phyloP scores from a whole-genome alignment of 176 grass and related monocot genomes.

The Bothriochloa decipiens region DNA sequence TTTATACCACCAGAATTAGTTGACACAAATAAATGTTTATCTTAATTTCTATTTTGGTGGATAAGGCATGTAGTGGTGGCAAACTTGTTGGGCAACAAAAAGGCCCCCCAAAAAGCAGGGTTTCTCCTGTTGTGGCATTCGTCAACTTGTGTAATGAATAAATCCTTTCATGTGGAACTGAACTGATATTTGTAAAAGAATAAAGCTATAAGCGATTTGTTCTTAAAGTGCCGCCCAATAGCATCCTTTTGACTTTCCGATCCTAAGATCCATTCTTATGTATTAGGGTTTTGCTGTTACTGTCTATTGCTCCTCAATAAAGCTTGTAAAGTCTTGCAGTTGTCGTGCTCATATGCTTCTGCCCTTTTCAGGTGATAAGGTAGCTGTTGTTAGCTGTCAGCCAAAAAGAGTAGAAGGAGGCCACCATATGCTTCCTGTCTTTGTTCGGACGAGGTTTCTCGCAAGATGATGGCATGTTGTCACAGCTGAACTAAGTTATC shows the following conservation, averaged over 20 bases:
- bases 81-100: constrained; percentile 7
- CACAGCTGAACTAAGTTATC: constrained; percentile 41
- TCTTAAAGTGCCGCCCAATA: constrained; percentile 10
- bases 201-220: constrained; percentile 19
- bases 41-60: constrained; percentile 16
- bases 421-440: constrained; percentile 10
- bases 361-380: constrained; percentile 34
- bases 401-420: constrained; percentile 40
- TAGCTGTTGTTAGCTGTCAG: constrained; percentile 38
- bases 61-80: not conserved
- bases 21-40: not conserved
- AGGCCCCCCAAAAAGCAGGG: not conserved
- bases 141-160: constrained; percentile 30
- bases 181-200: constrained; percentile 31
- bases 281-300: constrained; percentile 14
- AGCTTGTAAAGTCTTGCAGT: constrained; percentile 7
- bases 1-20: not conserved
- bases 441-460: constrained; percentile 21
- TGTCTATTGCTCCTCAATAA: constrained; percentile 28
- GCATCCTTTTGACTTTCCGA: constrained; percentile 10
- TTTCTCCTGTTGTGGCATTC: not conserved
- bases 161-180: not conserved
- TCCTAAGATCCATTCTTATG: constrained; percentile 25
- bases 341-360: constrained; percentile 31
- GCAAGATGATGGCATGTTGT: constrained; percentile 26